Evolutionary conservation across 2,329 filamentous ascomycete genomes (phyloP), one percentile per base, ranked within the genome.

Genomic region (Phaeosphaeria sp.): DNA sequence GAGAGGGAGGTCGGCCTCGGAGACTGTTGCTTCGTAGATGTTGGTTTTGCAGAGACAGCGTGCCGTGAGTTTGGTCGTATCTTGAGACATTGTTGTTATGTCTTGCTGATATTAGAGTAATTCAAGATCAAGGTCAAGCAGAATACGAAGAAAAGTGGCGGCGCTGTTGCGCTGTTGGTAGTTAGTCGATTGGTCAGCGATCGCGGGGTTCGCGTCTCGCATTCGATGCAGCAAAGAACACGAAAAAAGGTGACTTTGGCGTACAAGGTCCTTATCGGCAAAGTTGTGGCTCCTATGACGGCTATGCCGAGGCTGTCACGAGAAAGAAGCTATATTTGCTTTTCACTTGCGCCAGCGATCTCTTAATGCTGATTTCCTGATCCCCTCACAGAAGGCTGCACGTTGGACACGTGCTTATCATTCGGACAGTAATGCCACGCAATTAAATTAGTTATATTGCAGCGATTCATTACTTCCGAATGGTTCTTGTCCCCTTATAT

Each of bases 1-100:
- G 0, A 86, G 71, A 7, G 82, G 83, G 2, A 84, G 40, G 11
- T 20, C 15, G 5, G 40, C 18, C 40, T 43, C 15, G 1, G 72
- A 53, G 1, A 83, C 53, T 1, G 61, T 22, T 1, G 77, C 53
- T 6, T 65, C 76, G 72, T 82, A 83, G 15, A 56, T 73, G 59
- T 83, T 77, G 0, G 69, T 56, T 53, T 77, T 77, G 76, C 82
- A 84, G 11, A 84, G 77, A 56, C 83, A 85, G 45, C 78, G 76
- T 3, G 76, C 76, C 2, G 67, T 75, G n/a, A 80, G 57, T 3
- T 61, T 64, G 22, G 75, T 56, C 17, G 53, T 51, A 6, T 64
- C 59, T 40, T 65, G 27, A n/a, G 20, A 20, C n/a, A 47, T 25
- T 20, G 61, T 53, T 44, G 52, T 24, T 66, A 68, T 71, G 1